These are phyloP conservation scores for Teratosphaeria viscida DNA, from an alignment of 2,329 filamentous ascomycete genomes.

Conservation along the genomic window DNA sequence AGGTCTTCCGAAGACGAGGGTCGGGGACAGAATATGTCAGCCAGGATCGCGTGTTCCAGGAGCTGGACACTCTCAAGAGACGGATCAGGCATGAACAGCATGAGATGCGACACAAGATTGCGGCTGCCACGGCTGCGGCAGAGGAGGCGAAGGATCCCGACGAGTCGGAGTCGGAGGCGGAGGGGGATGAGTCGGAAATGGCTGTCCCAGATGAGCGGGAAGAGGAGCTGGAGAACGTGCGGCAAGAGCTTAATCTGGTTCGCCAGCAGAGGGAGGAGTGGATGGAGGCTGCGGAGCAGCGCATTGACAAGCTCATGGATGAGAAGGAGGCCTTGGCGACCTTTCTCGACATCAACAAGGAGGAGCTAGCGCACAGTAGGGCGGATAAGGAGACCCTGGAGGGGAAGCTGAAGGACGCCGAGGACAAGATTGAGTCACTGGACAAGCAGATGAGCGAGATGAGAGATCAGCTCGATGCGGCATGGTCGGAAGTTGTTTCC, in stretches of 20 bases:
- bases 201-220: constrained; percentile 18
- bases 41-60: constrained; percentile 11
- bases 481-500: constrained; percentile 1
- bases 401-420: constrained; percentile 5
- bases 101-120: neutral
- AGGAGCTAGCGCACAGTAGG: constrained; percentile 9
- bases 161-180: constrained; percentile 15
- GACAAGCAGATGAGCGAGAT: constrained; percentile 6
- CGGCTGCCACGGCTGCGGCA: neutral
- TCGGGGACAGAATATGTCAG: constrained; percentile 7
- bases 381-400: constrained; percentile 4
- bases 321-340: constrained; percentile 21
- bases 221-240: constrained; percentile 20
- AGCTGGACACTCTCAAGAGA: constrained; percentile 13
- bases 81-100: constrained; percentile 12
- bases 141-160: constrained; percentile 10
- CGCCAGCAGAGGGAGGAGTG: constrained; percentile 20
- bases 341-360: constrained; percentile 7
- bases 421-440: constrained; percentile 8
- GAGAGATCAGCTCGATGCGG: constrained; percentile 1
- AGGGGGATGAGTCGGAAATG: constrained; percentile 5
- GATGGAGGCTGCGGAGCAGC: constrained; percentile 24
- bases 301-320: constrained; percentile 22
- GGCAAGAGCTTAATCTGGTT: constrained; percentile 16
- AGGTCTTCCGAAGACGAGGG: constrained; percentile 10